A percentile compares a stretch with the other conserved stretches of the same genome.
These are phyloP conservation scores for Tolypocladium endophyticum DNA, from an alignment of 2,329 filamentous ascomycete genomes.

Conservation along the genomic window DNA sequence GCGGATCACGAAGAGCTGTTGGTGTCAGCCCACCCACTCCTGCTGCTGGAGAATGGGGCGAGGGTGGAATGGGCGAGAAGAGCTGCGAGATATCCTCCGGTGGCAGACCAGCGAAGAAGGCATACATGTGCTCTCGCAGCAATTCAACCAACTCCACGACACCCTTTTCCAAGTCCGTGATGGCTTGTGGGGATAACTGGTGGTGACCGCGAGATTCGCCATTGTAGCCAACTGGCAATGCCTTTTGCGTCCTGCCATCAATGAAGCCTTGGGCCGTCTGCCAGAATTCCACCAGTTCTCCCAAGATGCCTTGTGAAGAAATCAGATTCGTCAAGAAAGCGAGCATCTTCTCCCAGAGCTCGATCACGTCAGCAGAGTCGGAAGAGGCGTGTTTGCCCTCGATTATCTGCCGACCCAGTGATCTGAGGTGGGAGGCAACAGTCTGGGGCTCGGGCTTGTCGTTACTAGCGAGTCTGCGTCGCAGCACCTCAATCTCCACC, in stretches of 20 bases:
- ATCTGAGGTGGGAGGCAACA: constrained; percentile 66
- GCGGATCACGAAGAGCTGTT: constrained; percentile 53
- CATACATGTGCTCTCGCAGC: constrained; percentile 66
- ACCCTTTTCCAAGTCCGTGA: constrained; percentile 63
- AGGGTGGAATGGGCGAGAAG: constrained; percentile 67
- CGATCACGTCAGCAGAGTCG: constrained; percentile 73
- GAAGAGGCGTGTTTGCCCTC: constrained; percentile 52
- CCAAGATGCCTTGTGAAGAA: constrained; percentile 69
- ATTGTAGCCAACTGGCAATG: constrained; percentile 70
- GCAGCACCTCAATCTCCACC: constrained; percentile 84
- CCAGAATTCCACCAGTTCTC: constrained; percentile 90
- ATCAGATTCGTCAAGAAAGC: constrained; percentile 64
- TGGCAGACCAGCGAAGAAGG: constrained; percentile 80
- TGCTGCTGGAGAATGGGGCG: constrained; percentile 45
- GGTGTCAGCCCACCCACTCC: constrained; percentile 34
- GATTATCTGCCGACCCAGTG: constrained; percentile 56
- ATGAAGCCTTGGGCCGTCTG: constrained; percentile 86
- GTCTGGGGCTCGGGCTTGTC: constrained; percentile 61
- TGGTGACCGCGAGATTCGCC: constrained; percentile 76
- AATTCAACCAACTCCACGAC: constrained; percentile 73
- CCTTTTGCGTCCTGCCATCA: constrained; percentile 70
- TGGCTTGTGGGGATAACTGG: constrained; percentile 60
- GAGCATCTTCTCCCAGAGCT: constrained; percentile 86
- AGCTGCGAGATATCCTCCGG: constrained; percentile 84
- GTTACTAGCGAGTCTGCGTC: constrained; percentile 64